phyloP scores from a whole-genome alignment of 495 filamentous ascomycete species.

The Penicillium flavigenum region DNA sequence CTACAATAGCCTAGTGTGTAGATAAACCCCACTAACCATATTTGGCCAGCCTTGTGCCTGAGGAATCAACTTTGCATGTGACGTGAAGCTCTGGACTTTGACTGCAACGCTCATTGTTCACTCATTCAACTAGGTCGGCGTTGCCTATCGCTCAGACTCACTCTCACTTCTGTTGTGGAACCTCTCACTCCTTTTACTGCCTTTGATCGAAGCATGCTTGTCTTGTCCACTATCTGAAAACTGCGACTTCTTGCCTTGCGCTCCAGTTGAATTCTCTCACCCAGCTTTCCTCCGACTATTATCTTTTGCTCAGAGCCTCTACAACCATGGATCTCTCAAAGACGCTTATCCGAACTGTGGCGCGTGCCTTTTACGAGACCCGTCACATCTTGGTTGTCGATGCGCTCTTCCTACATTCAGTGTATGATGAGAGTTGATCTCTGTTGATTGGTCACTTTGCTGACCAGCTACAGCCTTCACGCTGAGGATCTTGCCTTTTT shows the following conservation, averaged over 20 bases:
- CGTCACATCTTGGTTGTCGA: slow-evolving; percentile 88
- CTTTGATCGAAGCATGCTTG: slow-evolving; percentile 14
- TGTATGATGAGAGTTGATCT: slow-evolving; percentile 49
- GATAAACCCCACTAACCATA: not conserved
- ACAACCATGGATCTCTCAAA: slow-evolving; percentile 77
- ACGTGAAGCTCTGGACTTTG: slow-evolving; percentile 15
- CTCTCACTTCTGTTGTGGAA: not conserved
- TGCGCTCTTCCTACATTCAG: slow-evolving; percentile 87
- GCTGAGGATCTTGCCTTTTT: slow-evolving; percentile 85
- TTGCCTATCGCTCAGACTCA: slow-evolving; percentile 2
- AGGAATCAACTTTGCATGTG: slow-evolving; percentile 19
- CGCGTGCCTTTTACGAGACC: slow-evolving; percentile 89
- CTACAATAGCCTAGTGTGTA: not conserved
- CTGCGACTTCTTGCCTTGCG: slow-evolving; percentile 18
- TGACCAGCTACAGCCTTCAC: slow-evolving; percentile 56
- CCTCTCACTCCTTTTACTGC: slow-evolving; percentile 4
- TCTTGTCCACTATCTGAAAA: slow-evolving; percentile 11
- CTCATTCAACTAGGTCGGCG: slow-evolving; percentile 10
- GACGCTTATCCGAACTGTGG: slow-evolving; percentile 81
- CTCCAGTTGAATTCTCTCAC: slow-evolving; percentile 1
- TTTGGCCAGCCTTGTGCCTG: not conserved
- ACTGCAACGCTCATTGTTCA: slow-evolving; percentile 5
- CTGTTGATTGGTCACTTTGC: slow-evolving; percentile 7
- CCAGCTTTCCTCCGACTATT: not conserved
- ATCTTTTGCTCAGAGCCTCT: not conserved